phyloP scores from a whole-genome alignment of 2,329 filamentous ascomycete genomes.

The Clathrospora elynae region DNA sequence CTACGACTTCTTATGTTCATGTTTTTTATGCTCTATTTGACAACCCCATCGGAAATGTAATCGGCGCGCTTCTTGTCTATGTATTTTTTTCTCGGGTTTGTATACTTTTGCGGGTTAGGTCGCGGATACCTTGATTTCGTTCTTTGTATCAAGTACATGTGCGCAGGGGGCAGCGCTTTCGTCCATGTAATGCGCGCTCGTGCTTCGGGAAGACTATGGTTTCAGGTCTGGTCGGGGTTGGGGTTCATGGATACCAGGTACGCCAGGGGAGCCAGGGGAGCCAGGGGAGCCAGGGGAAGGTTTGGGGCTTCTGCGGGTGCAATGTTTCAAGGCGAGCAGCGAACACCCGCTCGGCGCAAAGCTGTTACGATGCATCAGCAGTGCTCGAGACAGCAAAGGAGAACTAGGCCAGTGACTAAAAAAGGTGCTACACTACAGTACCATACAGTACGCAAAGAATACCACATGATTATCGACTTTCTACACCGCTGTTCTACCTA shows the following conservation, averaged over 20 bases:
- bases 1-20: conserved; percentile 37
- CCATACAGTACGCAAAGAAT: too few species aligned
- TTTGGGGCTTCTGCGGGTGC: conserved; percentile 10
- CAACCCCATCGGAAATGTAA: conserved; percentile 20
- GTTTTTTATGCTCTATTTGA: conserved; percentile 28
- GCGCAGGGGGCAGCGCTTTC: conserved; percentile 11
- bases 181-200: conserved; percentile 11
- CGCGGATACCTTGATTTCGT: conserved; percentile 44
- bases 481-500: too few species aligned
- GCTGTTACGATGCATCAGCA: background rate
- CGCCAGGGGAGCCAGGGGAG: background rate
- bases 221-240: conserved; percentile 9
- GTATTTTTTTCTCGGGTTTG: conserved; percentile 9
- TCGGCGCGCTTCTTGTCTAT: conserved; percentile 2
- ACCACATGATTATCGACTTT: too few species aligned
- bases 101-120: conserved; percentile 16
- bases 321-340: conserved; percentile 13
- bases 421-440: background rate
- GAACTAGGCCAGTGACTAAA: background rate
- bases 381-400: background rate
- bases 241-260: too few species aligned
- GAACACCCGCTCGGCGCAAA: background rate
- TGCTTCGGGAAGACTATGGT: conserved; percentile 4
- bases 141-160: conserved; percentile 31
- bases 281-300: background rate